phyloP scores from a whole-genome alignment of 2,329 filamentous ascomycete species.

The Whalleya microplaca region DNA sequence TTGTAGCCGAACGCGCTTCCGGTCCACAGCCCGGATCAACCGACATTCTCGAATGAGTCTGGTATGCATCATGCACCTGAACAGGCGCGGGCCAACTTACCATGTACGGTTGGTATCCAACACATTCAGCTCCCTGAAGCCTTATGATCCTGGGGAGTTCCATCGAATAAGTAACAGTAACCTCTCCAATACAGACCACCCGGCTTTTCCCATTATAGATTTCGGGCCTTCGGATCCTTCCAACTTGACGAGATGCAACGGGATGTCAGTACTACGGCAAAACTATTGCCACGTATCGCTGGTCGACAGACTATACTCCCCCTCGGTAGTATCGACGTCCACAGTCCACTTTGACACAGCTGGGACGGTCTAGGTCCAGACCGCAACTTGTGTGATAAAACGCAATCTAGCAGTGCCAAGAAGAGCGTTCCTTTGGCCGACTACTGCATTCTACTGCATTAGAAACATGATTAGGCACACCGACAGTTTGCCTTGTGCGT shows the following conservation, averaged over 20 bases:
- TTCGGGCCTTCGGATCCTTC: too few species aligned
- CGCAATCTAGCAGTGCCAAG: constrained; percentile 23
- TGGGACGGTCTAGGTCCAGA: constrained; percentile 10
- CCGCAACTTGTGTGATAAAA: constrained; percentile 23
- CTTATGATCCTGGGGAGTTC: neutral
- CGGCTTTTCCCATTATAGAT: too few species aligned
- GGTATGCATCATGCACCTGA: neutral
- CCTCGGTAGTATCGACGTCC: neutral
- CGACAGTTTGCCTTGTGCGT: constrained; percentile 19
- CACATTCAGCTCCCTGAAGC: neutral
- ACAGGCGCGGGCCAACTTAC: neutral
- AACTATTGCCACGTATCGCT: neutral
- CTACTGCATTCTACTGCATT: constrained; percentile 17
- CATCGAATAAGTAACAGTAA: too few species aligned
- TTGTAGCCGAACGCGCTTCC: neutral
- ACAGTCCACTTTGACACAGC: constrained; percentile 13
- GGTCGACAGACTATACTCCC: neutral
- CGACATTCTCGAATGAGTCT: neutral
- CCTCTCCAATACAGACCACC: too few species aligned
- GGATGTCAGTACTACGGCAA: too few species aligned
- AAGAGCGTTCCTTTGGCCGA: constrained; percentile 17
- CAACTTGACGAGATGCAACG: too few species aligned
- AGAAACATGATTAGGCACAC: constrained; percentile 22
- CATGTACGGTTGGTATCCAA: neutral
- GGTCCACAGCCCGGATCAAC: constrained; percentile 2